These are phyloP conservation scores for Pseudogymnoascus sp. DNA, from an alignment of 2,329 filamentous ascomycete species.

Conservation along the genomic window DNA sequence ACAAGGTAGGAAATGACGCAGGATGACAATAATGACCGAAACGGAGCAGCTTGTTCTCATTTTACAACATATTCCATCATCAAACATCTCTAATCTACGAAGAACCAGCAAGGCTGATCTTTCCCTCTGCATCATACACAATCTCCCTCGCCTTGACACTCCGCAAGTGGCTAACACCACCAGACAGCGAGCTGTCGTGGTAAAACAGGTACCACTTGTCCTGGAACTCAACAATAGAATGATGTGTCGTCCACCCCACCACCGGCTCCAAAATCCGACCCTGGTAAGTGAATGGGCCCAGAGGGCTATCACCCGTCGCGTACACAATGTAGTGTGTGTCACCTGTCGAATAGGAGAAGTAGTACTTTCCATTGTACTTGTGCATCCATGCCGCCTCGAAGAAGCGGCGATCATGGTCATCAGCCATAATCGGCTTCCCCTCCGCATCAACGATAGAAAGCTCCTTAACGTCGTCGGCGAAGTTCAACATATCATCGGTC, in stretches of 20 bases:
- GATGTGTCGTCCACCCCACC: constrained; percentile 73
- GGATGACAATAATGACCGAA: too few species aligned
- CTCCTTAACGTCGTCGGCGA: constrained; percentile 47
- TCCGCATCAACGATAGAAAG: constrained; percentile 56
- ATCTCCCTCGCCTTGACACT: constrained; percentile 47
- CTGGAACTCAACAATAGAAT: constrained; percentile 66
- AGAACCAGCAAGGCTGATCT: background rate
- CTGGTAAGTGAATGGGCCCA: constrained; percentile 64
- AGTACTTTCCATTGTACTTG: constrained; percentile 60
- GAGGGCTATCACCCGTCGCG: constrained; percentile 53
- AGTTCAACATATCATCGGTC: constrained; percentile 54
- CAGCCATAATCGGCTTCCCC: constrained; percentile 48
- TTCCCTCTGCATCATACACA: background rate
- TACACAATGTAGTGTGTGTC: constrained; percentile 69
- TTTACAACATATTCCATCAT: background rate
- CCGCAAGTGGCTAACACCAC: constrained; percentile 61
- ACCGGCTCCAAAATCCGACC: constrained; percentile 68
- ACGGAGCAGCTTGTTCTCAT: background rate
- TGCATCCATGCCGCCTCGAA: constrained; percentile 79
- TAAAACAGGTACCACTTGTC: constrained; percentile 68
- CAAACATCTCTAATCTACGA: background rate
- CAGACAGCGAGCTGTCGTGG: constrained; percentile 62
- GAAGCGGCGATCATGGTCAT: constrained; percentile 67
- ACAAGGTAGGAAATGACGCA: too few species aligned
- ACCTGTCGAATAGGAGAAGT: constrained; percentile 70